Evolutionary conservation across 495 filamentous ascomycete species (phyloP).

Genomic region (Talaromyces nanjingensis): DNA sequence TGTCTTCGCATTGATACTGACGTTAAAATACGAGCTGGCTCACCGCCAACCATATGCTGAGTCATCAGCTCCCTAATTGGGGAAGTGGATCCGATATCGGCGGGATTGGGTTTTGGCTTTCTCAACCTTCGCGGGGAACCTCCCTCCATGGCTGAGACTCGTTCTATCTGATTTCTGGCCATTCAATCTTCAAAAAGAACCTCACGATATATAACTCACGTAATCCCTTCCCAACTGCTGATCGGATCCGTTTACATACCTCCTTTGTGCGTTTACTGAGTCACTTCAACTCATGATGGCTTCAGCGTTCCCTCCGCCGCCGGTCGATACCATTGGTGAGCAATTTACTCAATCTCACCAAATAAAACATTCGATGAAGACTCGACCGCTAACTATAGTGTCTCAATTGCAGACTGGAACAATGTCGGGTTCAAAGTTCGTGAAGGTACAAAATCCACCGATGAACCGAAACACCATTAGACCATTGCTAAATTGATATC

Average conservation of each 20-base stretch:
- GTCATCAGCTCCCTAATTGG: background rate
- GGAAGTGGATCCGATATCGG: background rate
- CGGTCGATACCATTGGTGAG: conserved; percentile 66
- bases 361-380: background rate
- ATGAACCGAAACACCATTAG: background rate
- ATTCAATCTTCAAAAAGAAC: background rate
- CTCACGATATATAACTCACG: background rate
- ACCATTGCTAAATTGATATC: background rate
- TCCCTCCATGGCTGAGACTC: background rate
- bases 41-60: background rate
- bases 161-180: background rate
- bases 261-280: background rate
- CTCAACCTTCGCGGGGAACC: background rate
- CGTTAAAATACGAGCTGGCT: background rate
- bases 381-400: background rate
- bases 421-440: conserved; percentile 87
- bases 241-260: background rate
- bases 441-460: conserved; percentile 53
- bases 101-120: background rate
- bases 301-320: conserved; percentile 67
- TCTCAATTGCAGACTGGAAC: conserved; percentile 60
- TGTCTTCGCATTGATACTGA: background rate
- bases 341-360: background rate
- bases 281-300: background rate
- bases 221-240: background rate